These are phyloP conservation scores for Skeletonema potamos DNA, from an alignment of 108 stramenopile species.

Conservation along the genomic window DNA sequence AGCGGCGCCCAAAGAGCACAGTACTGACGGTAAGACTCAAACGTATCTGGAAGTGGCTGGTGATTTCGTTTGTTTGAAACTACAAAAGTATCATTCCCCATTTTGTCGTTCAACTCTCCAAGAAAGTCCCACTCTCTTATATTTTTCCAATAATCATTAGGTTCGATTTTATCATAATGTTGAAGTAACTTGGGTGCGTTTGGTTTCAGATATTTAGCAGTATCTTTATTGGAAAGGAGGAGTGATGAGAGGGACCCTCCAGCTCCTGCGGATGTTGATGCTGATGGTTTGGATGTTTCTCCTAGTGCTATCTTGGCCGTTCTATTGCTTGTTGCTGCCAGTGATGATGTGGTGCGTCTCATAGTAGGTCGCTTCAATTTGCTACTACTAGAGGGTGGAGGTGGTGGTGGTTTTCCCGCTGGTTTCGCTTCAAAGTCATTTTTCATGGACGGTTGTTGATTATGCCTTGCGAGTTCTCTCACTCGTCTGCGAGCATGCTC, in stretches of 20 bases:
- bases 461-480: neutral
- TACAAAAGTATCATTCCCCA: constrained; percentile 3
- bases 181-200: constrained; percentile 40
- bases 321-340: neutral
- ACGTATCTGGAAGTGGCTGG: constrained; percentile 68
- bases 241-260: constrained; percentile 30
- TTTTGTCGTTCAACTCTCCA: constrained; percentile 42
- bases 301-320: neutral
- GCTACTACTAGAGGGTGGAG: neutral
- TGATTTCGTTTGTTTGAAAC: constrained; percentile 1
- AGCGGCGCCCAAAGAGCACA: constrained; percentile 78
- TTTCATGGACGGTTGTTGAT: neutral
- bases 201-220: constrained; percentile 35
- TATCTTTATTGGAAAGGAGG: constrained; percentile 29
- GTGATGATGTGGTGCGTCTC: neutral
- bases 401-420: neutral
- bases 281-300: neutral
- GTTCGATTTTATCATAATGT: constrained; percentile 36
- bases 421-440: neutral
- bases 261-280: neutral
- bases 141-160: constrained; percentile 72
- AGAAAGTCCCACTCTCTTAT: constrained; percentile 85
- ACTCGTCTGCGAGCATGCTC: neutral
- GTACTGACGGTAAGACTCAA: constrained; percentile 73
- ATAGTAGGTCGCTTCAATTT: constrained; percentile 20